Evolutionary conservation across 2,329 filamentous ascomycete genomes (phyloP), one percentile per base, ranked within the genome.

Genomic region (Paecilomyces dactylethromorphus): DNA sequence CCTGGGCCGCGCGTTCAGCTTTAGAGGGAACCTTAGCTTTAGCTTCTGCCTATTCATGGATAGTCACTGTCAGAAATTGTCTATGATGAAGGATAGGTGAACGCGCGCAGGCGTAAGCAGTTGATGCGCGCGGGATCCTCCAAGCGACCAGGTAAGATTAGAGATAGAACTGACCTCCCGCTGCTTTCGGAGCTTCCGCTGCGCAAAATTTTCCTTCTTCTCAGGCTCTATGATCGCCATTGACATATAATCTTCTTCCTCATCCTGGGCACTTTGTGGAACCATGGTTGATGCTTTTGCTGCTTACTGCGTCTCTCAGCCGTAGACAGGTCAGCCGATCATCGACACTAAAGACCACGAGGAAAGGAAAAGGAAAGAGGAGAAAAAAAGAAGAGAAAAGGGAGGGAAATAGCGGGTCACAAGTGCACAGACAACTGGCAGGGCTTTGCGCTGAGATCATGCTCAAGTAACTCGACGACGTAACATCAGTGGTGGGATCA

Each of bases 181-280:
- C 68, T 76, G 82, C 70, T 79, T 78, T 57, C 80, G 82, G 59
- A 76, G 78, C 56, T 81, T 80, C 57, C 81, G 81, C 68, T 89
- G 85, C 1, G 86, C 78, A 22, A 85, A 84, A 11, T 86, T 87
- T 71, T 89, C 86, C 63, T 81, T 82, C 58, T 78, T 73, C 18
- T 74, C 74, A 0, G 84, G 81, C 58, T 96, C 90, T 18, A 84
- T 82, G 71, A 99, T 92, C 13, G 87, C 82, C 93, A 99, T 97
- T 67, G 88, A 91, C 89, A 99, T 95, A 81, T 99, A 97, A 75
- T 99, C 94, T 63, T 97, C 92, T 63, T 92, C 90, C 21, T 92
- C 90, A 6, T 91, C 89, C 2, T 81, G 80, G 0, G 59, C 56
- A 12, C 18, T 56, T n/a, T 54, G 35, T 49, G 55, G 53, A 51